Conservation (phyloP, 495 filamentous ascomycete species). For the Tirmania nivea region DNA sequence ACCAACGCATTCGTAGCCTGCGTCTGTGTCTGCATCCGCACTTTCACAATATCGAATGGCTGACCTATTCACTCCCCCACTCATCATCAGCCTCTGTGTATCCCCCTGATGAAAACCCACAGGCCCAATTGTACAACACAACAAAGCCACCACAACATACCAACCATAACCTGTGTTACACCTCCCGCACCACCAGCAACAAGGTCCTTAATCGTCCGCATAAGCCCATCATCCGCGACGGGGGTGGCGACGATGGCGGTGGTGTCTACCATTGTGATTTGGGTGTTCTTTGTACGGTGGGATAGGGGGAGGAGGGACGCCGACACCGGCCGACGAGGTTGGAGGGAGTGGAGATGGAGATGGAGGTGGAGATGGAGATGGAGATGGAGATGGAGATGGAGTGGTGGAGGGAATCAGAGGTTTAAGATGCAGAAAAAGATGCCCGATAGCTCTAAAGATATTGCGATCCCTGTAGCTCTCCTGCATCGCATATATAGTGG, state of each 20-base stretch:
- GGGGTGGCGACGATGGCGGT: background rate
- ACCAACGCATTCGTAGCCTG: conserved; percentile 60
- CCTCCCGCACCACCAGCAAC: conserved; percentile 79
- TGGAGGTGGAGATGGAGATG: background rate
- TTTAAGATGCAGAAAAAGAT: no score
- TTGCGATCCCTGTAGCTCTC: no score
- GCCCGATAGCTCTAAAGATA: no score
- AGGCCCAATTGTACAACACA: background rate
- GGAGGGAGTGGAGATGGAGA: background rate
- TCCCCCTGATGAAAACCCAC: background rate
- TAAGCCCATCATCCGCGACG: conserved; percentile 3
- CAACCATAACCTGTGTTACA: conserved; percentile 81
- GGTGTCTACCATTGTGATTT: background rate
- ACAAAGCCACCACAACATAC: no score
- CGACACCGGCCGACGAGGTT: background rate
- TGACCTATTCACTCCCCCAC: conserved; percentile 38
- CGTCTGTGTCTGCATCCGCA: conserved; percentile 73
- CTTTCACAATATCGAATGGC: conserved; percentile 97
- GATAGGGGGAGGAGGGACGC: background rate
- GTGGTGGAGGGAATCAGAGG: no score
- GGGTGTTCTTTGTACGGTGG: background rate
- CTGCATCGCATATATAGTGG: no score
- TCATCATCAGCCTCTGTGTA: background rate
- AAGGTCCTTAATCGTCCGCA: conserved; percentile 64
- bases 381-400: no score